Conservation (phyloP, 1,139 yeast genomes). For the Suzukiozyma palmioleophila region DNA sequence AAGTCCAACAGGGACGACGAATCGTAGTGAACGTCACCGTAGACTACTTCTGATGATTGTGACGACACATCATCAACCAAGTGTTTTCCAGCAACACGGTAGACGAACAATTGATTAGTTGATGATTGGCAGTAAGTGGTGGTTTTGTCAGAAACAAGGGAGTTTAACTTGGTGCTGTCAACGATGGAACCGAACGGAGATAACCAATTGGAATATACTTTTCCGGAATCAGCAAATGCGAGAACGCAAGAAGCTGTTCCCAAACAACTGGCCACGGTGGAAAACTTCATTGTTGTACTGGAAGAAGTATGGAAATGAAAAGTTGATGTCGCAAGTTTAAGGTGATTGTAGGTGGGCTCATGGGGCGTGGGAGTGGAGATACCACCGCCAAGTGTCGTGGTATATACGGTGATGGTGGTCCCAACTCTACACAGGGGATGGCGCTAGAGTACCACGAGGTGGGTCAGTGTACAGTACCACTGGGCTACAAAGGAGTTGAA, state of each 20-base stretch:
- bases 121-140: background rate
- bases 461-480: too few relatives aligned
- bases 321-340: too few relatives aligned
- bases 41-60: background rate
- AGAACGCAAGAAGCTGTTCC: slow-evolving; percentile 10
- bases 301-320: too few relatives aligned
- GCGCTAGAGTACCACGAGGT: too few relatives aligned
- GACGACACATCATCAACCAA: background rate
- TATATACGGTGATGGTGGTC: too few relatives aligned
- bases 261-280: slow-evolving; percentile 5
- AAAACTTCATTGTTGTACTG: slow-evolving; percentile 6
- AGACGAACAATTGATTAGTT: background rate
- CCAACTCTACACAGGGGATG: too few relatives aligned
- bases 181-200: background rate
- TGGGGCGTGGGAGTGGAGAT: too few relatives aligned
- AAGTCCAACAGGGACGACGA: background rate
- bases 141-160: background rate
- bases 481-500: too few relatives aligned
- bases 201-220: background rate
- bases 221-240: slow-evolving; percentile 29
- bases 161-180: background rate
- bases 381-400: too few relatives aligned
- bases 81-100: background rate
- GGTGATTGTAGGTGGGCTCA: too few relatives aligned
- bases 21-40: background rate